Evolutionary conservation across 73 alveolate genomes (phyloP), one percentile per base, ranked within the genome.

Genomic region (Uronychia binucleata): DNA sequence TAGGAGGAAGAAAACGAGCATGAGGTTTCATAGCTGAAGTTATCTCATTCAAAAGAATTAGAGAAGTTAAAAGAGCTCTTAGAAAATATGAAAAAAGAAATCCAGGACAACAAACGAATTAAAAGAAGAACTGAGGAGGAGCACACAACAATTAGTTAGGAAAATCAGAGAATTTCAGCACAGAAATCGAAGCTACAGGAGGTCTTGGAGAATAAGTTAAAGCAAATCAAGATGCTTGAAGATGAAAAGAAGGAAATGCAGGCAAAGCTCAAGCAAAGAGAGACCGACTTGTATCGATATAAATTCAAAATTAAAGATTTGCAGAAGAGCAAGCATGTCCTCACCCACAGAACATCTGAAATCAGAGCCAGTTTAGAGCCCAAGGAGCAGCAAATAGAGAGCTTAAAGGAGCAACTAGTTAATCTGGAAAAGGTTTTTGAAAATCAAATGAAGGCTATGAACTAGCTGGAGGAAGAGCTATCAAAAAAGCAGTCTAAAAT

Each of bases 1-100:
- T n/a, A n/a, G n/a, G 97, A 89, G 85, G 97, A 92, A 31, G 97
- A 92, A 33, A 93, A 92, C 78, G 95, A 89, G 75, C 88, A 92
- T 11, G 92, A 79, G 59, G 67, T 86, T 83, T 74, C 81, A 34
- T 76, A 86, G 46, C 29, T 86, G 31, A 86, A 84, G 75, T 31
- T n/a, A 26, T 59, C 27, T 26, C 80, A 85, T 33, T 79, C 90
- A 77, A 74, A 77, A 35, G 94, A 89, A 60, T 79, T 80, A 30
- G 94, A 93, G 85, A 80, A 90, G 58, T 88, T 93, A 28, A 78
- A 86, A 28, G 87, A 86, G 28, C 84, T 86, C 26, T 57, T 82
- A 0, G 88, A 79, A 28, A 80, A 88, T 11, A 77, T 80, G 27
- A 88, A 83, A 86, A 76, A 89, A 59, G 93, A 80, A 59, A 78